Conservation (phyloP, 352 stramenopile genomes). For the Elongisporangium anandrum region DNA sequence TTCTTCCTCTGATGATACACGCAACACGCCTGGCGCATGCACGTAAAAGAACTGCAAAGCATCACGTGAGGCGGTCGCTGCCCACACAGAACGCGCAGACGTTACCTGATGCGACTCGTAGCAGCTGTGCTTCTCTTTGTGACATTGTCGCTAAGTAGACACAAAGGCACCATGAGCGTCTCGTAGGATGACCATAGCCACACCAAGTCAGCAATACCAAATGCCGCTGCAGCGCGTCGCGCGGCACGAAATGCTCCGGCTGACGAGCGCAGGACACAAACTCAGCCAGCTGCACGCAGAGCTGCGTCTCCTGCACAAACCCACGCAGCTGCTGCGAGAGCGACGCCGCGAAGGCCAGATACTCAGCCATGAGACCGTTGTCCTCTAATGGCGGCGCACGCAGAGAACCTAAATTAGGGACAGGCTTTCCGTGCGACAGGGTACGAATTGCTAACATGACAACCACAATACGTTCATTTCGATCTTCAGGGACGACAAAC, state of each 20-base stretch:
- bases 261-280: conserved; percentile 28
- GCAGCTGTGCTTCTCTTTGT: conserved; percentile 1
- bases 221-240: conserved; percentile 25
- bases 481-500: neutral
- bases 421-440: too few species aligned
- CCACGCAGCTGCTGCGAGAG: neutral
- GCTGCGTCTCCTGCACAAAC: neutral
- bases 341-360: neutral
- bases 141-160: neutral
- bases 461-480: neutral
- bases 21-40: neutral
- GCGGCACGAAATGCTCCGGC: conserved; percentile 34
- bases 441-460: too few species aligned
- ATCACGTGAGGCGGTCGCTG: neutral
- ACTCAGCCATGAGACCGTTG: neutral
- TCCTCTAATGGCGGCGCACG: too few species aligned
- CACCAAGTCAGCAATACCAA: conserved; percentile 21
- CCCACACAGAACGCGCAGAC: neutral
- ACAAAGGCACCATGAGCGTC: neutral
- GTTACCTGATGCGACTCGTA: neutral
- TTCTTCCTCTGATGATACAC: too few species aligned
- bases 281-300: conserved; percentile 15
- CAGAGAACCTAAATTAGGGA: too few species aligned
- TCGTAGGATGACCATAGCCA: neutral
- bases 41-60: neutral